Conservation (phyloP, 2,329 filamentous ascomycete species). For the Colletotrichum chrysophilum region DNA sequence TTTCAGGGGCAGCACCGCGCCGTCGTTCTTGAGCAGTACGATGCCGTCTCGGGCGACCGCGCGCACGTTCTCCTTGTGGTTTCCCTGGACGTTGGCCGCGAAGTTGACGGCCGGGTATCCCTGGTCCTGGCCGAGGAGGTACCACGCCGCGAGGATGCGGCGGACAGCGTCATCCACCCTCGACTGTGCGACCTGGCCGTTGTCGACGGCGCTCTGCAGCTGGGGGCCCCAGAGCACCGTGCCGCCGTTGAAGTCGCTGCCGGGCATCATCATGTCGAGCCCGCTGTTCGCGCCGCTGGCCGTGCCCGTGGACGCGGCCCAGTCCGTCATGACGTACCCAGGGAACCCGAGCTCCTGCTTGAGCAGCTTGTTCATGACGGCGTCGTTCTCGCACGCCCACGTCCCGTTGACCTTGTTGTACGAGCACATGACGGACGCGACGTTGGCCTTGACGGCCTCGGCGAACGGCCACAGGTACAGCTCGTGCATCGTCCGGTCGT, state of each 20-base stretch:
- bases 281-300: conserved; percentile 69
- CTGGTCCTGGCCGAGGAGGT: conserved; percentile 57
- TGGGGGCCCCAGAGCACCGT: conserved; percentile 59
- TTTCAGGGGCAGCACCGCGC: conserved; percentile 60
- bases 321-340: conserved; percentile 67
- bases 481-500: conserved; percentile 72
- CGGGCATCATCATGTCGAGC: conserved; percentile 84
- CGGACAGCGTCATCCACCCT: conserved; percentile 71
- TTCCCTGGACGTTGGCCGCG: conserved; percentile 59
- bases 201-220: conserved; percentile 59
- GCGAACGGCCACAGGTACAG: conserved; percentile 72
- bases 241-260: conserved; percentile 59
- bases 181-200: conserved; percentile 60
- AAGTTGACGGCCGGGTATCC: conserved; percentile 59
- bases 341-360: conserved; percentile 79
- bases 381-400: conserved; percentile 70
- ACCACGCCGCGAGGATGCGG: conserved; percentile 69
- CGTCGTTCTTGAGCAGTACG: conserved; percentile 72
- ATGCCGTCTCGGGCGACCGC: conserved; percentile 61
- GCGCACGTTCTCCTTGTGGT: conserved; percentile 68
- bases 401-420: conserved; percentile 76
- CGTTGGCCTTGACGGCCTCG: conserved; percentile 70
- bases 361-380: conserved; percentile 64
- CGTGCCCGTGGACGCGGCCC: conserved; percentile 78
- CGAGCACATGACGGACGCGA: conserved; percentile 73